Evolutionary conservation across 2,329 filamentous ascomycete genomes (phyloP).

Genomic region (Ophidiomyces ophidiicola): DNA sequence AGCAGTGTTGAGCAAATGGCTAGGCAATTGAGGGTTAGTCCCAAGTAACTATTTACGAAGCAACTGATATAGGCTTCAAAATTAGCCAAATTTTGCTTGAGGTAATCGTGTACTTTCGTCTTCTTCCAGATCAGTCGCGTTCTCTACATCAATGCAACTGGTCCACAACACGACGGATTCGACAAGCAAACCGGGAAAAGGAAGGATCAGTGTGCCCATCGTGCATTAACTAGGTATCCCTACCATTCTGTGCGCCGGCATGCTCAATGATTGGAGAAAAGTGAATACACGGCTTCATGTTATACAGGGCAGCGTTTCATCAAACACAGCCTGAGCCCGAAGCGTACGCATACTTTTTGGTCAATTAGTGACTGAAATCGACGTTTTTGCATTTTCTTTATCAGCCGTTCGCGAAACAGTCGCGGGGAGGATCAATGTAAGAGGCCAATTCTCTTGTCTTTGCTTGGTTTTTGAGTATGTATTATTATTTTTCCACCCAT

Average conservation of each 20-base stretch:
- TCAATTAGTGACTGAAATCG: constrained; percentile 1
- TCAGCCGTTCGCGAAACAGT: constrained; percentile 2
- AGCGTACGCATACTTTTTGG: not conserved
- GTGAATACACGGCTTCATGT: not conserved
- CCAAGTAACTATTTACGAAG: too few relatives aligned
- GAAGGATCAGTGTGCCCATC: not conserved
- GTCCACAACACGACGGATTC: constrained; percentile 5
- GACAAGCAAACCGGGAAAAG: constrained; percentile 1
- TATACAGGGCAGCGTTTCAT: constrained; percentile 10
- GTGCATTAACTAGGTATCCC: constrained; percentile 7
- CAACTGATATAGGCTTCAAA: too few relatives aligned
- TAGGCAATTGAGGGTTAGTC: too few relatives aligned
- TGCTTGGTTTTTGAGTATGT: not conserved
- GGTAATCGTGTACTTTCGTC: too few relatives aligned
- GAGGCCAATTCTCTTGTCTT: not conserved
- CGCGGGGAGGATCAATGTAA: not conserved
- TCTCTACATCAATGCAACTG: constrained; percentile 6
- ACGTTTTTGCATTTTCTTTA: constrained; percentile 3
- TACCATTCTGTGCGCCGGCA: constrained; percentile 2
- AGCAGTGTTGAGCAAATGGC: too few relatives aligned
- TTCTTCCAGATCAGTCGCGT: too few relatives aligned
- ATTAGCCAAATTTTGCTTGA: too few relatives aligned
- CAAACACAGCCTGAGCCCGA: constrained; percentile 7
- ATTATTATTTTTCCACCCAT: too few relatives aligned
- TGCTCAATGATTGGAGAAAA: constrained; percentile 6